These are phyloP conservation scores for Fusarium caatingaense DNA, from an alignment of 2,329 filamentous ascomycete genomes.

Conservation along the genomic window DNA sequence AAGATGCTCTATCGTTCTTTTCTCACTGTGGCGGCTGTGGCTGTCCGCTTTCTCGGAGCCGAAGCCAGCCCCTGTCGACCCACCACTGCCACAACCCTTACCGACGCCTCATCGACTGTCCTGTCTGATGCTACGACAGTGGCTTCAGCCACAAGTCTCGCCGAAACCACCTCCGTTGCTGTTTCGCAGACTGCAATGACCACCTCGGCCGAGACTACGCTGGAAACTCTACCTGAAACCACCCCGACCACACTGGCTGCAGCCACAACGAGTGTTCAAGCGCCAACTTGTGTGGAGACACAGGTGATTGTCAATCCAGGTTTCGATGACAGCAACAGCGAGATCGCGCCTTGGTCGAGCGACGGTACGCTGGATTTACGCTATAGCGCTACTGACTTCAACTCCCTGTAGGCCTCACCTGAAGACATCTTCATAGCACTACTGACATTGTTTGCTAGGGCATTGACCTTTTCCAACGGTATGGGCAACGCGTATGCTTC, in stretches of 20 bases:
- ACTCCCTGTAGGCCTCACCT: fast-evolving
- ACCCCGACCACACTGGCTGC: background rate
- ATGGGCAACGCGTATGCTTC: fast-evolving
- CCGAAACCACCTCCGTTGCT: background rate
- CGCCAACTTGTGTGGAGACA: background rate
- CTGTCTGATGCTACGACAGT: background rate
- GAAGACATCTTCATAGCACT: fast-evolving
- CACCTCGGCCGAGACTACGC: background rate
- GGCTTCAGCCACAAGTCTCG: background rate
- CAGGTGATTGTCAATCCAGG: background rate
- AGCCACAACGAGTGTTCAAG: background rate
- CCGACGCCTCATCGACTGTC: background rate
- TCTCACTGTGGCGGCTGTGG: background rate
- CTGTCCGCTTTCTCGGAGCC: background rate
- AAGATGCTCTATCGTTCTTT: background rate
- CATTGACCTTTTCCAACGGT: background rate
- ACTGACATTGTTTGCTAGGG: background rate
- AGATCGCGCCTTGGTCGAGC: too few relatives aligned
- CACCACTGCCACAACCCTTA: background rate
- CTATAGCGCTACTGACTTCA: background rate
- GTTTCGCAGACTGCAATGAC: background rate
- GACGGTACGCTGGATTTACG: too few relatives aligned
- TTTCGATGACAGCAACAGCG: background rate
- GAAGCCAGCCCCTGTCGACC: conserved; percentile 3
- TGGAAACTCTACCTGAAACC: background rate